A percentile compares a stretch with the other conserved stretches of the same genome.
Evolutionary conservation across 2,329 filamentous ascomycete genomes (phyloP).

Genomic region (Periconia digitata): DNA sequence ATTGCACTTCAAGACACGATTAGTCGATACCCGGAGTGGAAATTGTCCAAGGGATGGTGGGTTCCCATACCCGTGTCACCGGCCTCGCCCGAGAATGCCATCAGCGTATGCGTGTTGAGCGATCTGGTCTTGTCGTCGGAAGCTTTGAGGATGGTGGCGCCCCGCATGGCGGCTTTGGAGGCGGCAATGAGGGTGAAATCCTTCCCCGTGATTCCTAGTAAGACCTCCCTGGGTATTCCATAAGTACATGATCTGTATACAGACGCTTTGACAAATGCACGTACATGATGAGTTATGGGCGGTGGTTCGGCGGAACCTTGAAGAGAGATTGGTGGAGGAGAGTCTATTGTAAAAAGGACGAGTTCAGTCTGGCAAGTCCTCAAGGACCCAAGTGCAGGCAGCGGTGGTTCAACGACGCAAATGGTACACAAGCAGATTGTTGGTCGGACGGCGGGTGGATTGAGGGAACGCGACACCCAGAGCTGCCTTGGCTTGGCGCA

Average conservation of each 20-base stretch:
- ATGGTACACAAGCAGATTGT: not conserved
- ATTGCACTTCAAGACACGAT: slow-evolving; percentile 72
- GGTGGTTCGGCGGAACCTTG: slow-evolving; percentile 7
- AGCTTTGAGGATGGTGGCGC: slow-evolving; percentile 91
- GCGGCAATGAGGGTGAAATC: slow-evolving; percentile 98
- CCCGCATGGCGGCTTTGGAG: slow-evolving; percentile 97
- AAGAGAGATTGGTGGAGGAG: slow-evolving; percentile 3
- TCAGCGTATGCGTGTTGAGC: slow-evolving; percentile 90
- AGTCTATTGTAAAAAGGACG: not conserved
- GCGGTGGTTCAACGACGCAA: not conserved
- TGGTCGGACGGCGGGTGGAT: not conserved
- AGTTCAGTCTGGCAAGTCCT: not conserved
- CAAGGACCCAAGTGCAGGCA: not conserved
- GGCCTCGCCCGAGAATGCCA: slow-evolving; percentile 94
- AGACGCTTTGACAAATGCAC: slow-evolving; percentile 4
- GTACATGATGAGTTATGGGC: slow-evolving; percentile 34
- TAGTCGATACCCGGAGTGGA: slow-evolving; percentile 2
- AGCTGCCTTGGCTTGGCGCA: slow-evolving; percentile 14
- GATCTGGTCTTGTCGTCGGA: slow-evolving; percentile 93
- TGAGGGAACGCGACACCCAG: slow-evolving; percentile 14
- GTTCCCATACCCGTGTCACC: slow-evolving; percentile 78
- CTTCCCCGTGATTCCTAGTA: slow-evolving; percentile 97
- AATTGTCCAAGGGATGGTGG: not conserved
- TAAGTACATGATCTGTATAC: slow-evolving; percentile 14
- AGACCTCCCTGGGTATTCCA: slow-evolving; percentile 77